Evolutionary conservation across 2,329 filamentous ascomycete genomes (phyloP).

Genomic region (Blastomyces silverae): DNA sequence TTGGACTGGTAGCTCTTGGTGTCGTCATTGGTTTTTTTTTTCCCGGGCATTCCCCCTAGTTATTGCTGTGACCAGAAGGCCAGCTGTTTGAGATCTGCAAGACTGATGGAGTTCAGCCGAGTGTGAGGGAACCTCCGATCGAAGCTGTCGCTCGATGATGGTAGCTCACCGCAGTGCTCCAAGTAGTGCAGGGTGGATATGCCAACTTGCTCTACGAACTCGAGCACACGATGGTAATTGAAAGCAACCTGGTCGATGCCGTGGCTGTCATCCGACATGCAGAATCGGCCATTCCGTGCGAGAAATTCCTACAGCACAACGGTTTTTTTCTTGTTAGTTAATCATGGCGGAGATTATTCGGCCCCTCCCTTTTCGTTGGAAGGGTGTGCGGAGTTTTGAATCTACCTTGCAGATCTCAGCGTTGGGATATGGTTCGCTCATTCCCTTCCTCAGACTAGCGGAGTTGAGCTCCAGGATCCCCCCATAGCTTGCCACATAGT

Average conservation of each 20-base stretch:
- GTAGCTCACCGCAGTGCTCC: constrained; percentile 24
- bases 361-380: constrained; percentile 17
- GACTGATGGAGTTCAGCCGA: constrained; percentile 27
- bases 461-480: constrained; percentile 88
- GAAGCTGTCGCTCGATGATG: constrained; percentile 21
- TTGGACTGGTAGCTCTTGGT: not conserved
- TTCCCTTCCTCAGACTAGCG: constrained; percentile 77
- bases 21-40: not conserved
- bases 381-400: constrained; percentile 12
- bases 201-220: constrained; percentile 55
- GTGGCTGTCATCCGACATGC: constrained; percentile 92
- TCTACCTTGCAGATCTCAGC: constrained; percentile 65
- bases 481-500: constrained; percentile 62
- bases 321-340: constrained; percentile 11
- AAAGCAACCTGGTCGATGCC: constrained; percentile 79
- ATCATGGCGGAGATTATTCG: not conserved
- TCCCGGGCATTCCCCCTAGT: not conserved
- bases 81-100: constrained; percentile 34
- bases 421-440: constrained; percentile 83
- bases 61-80: constrained; percentile 27
- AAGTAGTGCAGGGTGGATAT: constrained; percentile 38
- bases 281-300: constrained; percentile 68
- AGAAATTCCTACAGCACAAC: constrained; percentile 56
- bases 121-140: constrained; percentile 37
- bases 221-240: constrained; percentile 66